These are phyloP conservation scores for Xerophyta viscosa DNA, from an alignment of 106 monocot species.

Conservation along the genomic window DNA sequence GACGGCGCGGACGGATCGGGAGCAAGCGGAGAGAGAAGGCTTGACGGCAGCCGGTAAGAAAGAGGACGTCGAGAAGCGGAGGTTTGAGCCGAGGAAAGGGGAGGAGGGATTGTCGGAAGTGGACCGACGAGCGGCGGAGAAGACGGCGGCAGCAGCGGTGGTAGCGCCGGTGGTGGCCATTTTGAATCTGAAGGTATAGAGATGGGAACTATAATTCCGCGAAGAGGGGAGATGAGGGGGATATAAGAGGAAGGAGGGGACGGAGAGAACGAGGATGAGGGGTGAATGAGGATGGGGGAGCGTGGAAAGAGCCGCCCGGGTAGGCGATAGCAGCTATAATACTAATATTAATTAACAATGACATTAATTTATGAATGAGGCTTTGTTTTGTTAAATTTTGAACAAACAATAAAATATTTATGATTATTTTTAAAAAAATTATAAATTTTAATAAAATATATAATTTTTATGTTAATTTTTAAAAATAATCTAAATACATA, in stretches of 20 bases:
- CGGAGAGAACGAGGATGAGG: conserved; percentile 23
- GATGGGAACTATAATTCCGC: background rate
- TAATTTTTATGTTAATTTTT: too few relatives aligned
- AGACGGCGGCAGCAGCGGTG: conserved; percentile 20
- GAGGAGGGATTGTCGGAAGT: background rate
- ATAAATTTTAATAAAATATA: too few relatives aligned
- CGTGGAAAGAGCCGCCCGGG: conserved; percentile 2
- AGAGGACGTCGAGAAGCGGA: background rate
- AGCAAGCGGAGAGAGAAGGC: conserved; percentile 3
- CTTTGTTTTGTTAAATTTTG: too few relatives aligned
- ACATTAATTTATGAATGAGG: too few relatives aligned
- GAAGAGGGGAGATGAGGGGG: background rate
- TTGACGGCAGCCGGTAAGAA: background rate
- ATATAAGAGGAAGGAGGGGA: conserved; percentile 1
- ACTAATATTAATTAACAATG: too few relatives aligned
- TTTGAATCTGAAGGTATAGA: background rate
- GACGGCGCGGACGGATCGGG: conserved; percentile 24
- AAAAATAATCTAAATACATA: too few relatives aligned
- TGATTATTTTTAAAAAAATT: too few relatives aligned
- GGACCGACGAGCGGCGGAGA: conserved; percentile 22
- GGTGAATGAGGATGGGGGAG: conserved; percentile 11
- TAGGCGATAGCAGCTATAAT: too few relatives aligned
- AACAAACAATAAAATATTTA: too few relatives aligned
- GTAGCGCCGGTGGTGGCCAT: background rate
- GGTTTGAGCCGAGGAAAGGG: conserved; percentile 1